Base-by-base conservation (phyloP, 2,329 filamentous ascomycete genomes). In the Endothia cerciana region DNA sequence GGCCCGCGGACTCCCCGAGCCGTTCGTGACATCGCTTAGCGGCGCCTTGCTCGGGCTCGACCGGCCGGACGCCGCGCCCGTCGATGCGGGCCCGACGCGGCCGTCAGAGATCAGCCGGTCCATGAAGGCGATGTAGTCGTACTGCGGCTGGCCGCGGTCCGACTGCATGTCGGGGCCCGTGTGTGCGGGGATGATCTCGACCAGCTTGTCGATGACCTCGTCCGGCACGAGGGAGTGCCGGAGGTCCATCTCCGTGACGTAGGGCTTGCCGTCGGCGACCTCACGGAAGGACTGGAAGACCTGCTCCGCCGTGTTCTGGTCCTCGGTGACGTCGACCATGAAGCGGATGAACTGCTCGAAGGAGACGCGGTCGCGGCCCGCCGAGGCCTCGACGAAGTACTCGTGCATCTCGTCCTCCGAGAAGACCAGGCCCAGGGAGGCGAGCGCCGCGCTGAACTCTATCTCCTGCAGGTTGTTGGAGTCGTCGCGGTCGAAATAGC, bases 321-420 rank as follows among this genome's bases (percentile, higher is more conserved):
- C 95, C 79, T 99, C 95, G 15, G 95, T 99, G 60, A 97, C 95
- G 72, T 97, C 93, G 58, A 99, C 95, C 95, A 99, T 99, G 84
- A 99, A 99, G 47, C 92, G 89, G 76, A 99, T 99, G 75, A 99
- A 99, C 78, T 98, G 94, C 81, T 99, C 95, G 75, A 99, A 99
- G 4, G 92, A 95, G 61, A 99, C 95, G 70, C 91, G 87, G 77
- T 89, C 91, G 70, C 83, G 86, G 43, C 88, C 93, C 45, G 87
- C 88, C 69, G 92, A 94, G n/a, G 94, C 96, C 63, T 94, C 91
- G 60, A 91, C 75, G 79, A 97, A 99, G 72, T 94, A 94, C 62
- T 94, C 90, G 77, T 98, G 94, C 95, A 98, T 99, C 81, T 99
- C 95, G 33, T 94, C 90, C 76, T 98, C 95, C 71, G 96, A 95